These are phyloP conservation scores for Fusarium sp. DNA, from an alignment of 2,329 filamentous ascomycete genomes.

Conservation along the genomic window DNA sequence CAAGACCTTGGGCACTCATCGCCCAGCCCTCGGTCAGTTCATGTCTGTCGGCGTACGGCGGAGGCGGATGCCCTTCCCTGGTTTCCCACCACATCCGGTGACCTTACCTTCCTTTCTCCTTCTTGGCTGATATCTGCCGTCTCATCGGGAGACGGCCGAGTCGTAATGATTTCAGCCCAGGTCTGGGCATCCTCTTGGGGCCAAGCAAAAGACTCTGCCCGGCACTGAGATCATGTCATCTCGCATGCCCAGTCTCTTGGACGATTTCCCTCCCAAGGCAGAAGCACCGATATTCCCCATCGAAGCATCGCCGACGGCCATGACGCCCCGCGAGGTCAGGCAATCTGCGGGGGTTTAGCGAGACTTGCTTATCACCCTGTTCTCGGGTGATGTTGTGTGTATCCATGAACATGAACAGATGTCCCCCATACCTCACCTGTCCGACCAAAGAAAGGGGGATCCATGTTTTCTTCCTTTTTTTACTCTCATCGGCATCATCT, in stretches of 20 bases:
- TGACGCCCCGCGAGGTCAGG: constrained; percentile 4
- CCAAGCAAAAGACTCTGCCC: neutral
- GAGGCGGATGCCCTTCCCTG: constrained; percentile 10
- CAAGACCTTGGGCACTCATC: constrained; percentile 25
- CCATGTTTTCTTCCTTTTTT: neutral
- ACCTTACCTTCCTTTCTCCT: neutral
- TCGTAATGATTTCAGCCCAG: constrained; percentile 9
- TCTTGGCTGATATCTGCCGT: neutral
- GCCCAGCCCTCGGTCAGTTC: constrained; percentile 17
- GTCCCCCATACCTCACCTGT: neutral
- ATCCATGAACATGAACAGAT: constrained; percentile 9
- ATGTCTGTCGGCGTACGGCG: neutral
- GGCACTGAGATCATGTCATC: constrained; percentile 11
- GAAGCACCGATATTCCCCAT: neutral
- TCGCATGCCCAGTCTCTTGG: neutral
- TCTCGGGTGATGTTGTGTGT: constrained; percentile 13
- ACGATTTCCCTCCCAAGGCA: neutral
- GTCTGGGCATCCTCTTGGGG: neutral
- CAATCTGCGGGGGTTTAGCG: constrained; percentile 8
- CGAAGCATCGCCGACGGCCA: constrained; percentile 1
- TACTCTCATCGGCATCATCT: neutral
- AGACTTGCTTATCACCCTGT: constrained; percentile 3
- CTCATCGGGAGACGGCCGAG: neutral
- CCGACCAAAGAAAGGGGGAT: neutral
- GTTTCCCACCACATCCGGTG: constrained; percentile 20